phyloP scores from a whole-genome alignment of 208 protist species.

The Crithidia mellificae region DNA sequence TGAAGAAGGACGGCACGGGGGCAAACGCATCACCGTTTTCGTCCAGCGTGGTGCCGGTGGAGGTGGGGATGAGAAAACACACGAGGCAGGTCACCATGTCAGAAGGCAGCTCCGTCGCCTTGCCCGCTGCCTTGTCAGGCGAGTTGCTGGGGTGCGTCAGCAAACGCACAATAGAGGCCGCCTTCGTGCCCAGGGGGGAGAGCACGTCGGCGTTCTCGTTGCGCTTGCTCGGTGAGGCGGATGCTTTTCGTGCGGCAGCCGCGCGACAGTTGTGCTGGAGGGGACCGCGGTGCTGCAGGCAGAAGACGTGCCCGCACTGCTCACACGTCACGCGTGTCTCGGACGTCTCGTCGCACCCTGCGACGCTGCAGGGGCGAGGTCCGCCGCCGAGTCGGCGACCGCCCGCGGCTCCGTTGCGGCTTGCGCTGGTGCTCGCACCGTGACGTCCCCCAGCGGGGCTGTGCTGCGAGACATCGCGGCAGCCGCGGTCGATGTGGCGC shows the following conservation, averaged over 20 bases:
- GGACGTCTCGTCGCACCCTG: constrained; percentile 42
- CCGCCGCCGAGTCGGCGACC: constrained; percentile 29
- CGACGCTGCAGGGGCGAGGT: constrained; percentile 43
- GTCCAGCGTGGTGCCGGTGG: neutral
- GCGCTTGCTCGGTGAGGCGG: constrained; percentile 7
- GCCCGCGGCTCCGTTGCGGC: constrained; percentile 8
- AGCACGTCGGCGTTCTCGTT: neutral
- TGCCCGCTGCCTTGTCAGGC: constrained; percentile 58
- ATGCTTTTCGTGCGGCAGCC: constrained; percentile 11
- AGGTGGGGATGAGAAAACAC: constrained; percentile 38
- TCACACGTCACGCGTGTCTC: constrained; percentile 59
- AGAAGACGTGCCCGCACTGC: constrained; percentile 66
- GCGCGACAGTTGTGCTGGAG: constrained; percentile 55
- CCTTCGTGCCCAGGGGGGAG: constrained; percentile 14
- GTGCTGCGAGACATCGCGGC: constrained; percentile 31
- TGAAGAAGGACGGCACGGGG: constrained; percentile 71
- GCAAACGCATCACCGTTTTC: constrained; percentile 28
- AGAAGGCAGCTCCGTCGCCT: constrained; percentile 46
- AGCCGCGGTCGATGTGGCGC: constrained; percentile 79
- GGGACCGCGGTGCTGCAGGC: constrained; percentile 70
- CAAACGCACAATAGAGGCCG: constrained; percentile 33
- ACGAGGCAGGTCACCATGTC: constrained; percentile 71
- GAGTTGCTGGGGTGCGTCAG: constrained; percentile 55
- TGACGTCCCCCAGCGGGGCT: neutral
- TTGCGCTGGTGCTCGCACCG: constrained; percentile 1